These are phyloP conservation scores for Linnemannia hyalina DNA, from an alignment of 192 early-diverging fungal species.

Conservation along the genomic window DNA sequence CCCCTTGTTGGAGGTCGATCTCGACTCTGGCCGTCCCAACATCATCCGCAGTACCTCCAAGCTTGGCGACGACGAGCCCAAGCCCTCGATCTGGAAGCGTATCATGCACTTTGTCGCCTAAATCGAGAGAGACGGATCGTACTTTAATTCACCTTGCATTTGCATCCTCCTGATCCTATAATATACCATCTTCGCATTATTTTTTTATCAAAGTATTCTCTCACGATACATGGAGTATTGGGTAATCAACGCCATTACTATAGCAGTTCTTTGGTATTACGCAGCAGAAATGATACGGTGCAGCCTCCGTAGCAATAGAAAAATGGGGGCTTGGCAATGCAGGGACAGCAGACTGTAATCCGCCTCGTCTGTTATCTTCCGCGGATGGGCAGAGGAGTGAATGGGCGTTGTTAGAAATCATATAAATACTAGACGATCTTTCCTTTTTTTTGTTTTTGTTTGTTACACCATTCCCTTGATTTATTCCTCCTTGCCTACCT, in stretches of 20 bases:
- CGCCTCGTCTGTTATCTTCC: no score
- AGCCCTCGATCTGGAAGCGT: constrained; percentile 13
- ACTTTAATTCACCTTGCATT: background rate
- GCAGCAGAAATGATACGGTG: background rate
- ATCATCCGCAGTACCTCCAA: constrained; percentile 21
- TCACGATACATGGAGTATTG: background rate
- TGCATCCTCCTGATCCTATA: background rate
- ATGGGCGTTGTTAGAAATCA: no score
- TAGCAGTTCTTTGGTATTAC: background rate
- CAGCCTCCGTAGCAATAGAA: background rate
- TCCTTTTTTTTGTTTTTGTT: no score
- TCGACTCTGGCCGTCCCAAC: constrained; percentile 60
- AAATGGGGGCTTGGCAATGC: background rate
- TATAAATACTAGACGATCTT: no score
- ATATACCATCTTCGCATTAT: background rate
- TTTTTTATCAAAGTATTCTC: background rate
- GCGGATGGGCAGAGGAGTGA: no score
- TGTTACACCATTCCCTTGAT: no score
- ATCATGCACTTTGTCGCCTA: constrained; percentile 13
- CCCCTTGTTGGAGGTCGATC: constrained; percentile 70
- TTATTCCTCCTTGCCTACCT: no score
- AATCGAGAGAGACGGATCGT: background rate
- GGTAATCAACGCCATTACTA: background rate
- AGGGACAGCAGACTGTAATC: no score
- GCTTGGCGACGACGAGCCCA: background rate